Conservation (phyloP, 495 filamentous ascomycete genomes). For the Symbiotaphrina buchneri region DNA sequence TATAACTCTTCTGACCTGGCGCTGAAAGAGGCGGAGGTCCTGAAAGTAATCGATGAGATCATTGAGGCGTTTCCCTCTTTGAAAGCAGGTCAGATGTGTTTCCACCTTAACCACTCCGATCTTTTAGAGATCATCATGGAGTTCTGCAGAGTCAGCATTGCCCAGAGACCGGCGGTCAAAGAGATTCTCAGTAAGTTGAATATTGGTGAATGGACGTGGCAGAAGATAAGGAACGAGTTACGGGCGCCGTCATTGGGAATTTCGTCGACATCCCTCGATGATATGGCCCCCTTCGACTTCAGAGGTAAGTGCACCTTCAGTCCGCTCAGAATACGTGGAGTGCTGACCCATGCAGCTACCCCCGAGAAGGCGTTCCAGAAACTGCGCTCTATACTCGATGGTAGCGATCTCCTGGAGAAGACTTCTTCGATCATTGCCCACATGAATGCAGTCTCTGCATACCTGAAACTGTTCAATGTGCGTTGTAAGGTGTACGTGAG, state of each 20-base stretch:
- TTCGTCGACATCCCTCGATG: conserved; percentile 76
- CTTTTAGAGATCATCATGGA: conserved; percentile 70
- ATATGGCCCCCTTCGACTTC: conserved; percentile 78
- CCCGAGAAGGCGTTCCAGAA: conserved; percentile 50
- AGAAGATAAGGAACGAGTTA: conserved; percentile 67
- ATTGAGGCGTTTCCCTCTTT: conserved; percentile 61
- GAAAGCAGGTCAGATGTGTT: conserved; percentile 53
- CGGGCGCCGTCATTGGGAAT: conserved; percentile 59
- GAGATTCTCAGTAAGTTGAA: conserved; percentile 79
- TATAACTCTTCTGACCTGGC: conserved; percentile 60
- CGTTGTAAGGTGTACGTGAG: conserved; percentile 62
- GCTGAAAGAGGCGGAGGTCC: conserved; percentile 78
- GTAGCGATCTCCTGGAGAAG: conserved; percentile 39
- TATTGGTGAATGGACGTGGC: conserved; percentile 60
- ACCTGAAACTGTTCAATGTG: conserved; percentile 51
- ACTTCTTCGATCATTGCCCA: conserved; percentile 56
- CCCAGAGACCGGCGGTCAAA: conserved; percentile 47
- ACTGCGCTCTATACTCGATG: conserved; percentile 51
- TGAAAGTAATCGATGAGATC: conserved; percentile 88
- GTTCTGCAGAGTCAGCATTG: conserved; percentile 52
- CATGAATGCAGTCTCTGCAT: conserved; percentile 49
- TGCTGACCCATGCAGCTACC: conserved; percentile 25
- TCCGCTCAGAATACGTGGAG: not conserved
- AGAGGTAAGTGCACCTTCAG: conserved; percentile 26
- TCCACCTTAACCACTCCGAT: conserved; percentile 78